These are phyloP conservation scores for Sistotremastrum suecicum DNA, from an alignment of 768 basidiomycete species.

Conservation along the genomic window DNA sequence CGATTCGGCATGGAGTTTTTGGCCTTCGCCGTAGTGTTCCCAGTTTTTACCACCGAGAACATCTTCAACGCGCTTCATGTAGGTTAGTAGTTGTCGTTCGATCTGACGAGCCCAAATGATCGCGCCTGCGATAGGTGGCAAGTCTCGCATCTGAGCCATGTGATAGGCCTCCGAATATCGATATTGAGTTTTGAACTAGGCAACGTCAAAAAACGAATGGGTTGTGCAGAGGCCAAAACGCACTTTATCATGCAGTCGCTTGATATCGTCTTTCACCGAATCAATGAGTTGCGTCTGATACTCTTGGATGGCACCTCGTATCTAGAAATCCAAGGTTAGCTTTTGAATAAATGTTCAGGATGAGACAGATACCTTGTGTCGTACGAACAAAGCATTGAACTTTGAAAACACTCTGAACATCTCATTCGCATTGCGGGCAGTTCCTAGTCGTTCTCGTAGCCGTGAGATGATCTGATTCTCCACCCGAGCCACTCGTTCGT, in stretches of 20 bases:
- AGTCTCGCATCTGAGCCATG: conserved; percentile 97
- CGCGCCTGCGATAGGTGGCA: conserved; percentile 95
- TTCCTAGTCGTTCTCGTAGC: conserved; percentile 81
- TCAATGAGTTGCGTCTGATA: conserved; percentile 98
- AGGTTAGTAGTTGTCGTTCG: conserved; percentile 84
- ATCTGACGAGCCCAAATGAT: conserved; percentile 99
- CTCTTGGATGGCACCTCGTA: conserved; percentile 96
- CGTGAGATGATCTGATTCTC: conserved; percentile 98
- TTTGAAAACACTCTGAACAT: conserved; percentile 99
- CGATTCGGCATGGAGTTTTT: conserved; percentile 88
- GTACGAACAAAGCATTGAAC: conserved; percentile 92
- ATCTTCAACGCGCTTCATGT: conserved; percentile 99
- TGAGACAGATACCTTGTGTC: conserved; percentile 61
- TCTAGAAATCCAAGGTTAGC: conserved; percentile 29
- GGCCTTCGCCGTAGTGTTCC: conserved; percentile 98
- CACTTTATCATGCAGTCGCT: conserved; percentile 85
- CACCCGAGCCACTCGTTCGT: conserved; percentile 91
- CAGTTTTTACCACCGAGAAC: conserved; percentile 88
- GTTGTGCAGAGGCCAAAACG: background rate
- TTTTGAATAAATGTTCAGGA: background rate
- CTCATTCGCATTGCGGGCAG: conserved; percentile 94
- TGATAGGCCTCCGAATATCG: conserved; percentile 91
- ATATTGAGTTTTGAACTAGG: conserved; percentile 89
- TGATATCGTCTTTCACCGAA: conserved; percentile 97
- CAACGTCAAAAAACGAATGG: background rate